phyloP scores from a whole-genome alignment of 805 yeast genomes.

The Sugiyamaella chiloensis region DNA sequence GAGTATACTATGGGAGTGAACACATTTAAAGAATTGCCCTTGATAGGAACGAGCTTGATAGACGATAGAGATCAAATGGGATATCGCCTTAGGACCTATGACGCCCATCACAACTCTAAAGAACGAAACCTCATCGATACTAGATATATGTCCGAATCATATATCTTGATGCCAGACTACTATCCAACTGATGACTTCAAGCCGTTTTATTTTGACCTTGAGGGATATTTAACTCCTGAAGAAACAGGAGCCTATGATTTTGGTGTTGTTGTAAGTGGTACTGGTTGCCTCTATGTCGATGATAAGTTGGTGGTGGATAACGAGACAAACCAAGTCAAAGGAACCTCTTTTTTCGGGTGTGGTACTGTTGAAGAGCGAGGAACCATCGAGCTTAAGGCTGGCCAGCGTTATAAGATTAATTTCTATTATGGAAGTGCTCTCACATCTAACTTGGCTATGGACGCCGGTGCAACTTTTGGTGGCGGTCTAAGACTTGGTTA shows the following conservation, averaged over 20 bases:
- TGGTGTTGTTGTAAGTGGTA: slow-evolving; percentile 52
- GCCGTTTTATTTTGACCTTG: slow-evolving; percentile 43
- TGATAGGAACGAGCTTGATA: slow-evolving; percentile 28
- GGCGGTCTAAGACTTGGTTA: slow-evolving; percentile 39
- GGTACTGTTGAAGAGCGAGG: slow-evolving; percentile 54
- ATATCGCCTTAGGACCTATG: slow-evolving; percentile 9
- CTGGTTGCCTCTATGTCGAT: slow-evolving; percentile 53
- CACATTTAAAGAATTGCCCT: slow-evolving; percentile 37
- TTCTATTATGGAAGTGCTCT: slow-evolving; percentile 52
- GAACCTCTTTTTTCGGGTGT: slow-evolving; percentile 49
- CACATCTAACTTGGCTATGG: slow-evolving; percentile 31
- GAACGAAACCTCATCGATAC: slow-evolving; percentile 18
- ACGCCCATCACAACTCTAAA: slow-evolving; percentile 3
- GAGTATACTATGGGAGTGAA: slow-evolving; percentile 38
- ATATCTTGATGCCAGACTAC: slow-evolving; percentile 21
- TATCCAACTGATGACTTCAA: slow-evolving; percentile 8
- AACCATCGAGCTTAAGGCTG: slow-evolving; percentile 40
- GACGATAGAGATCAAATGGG: slow-evolving; percentile 18
- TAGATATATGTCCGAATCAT: slow-evolving; percentile 10
- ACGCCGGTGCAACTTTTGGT: slow-evolving; percentile 30
- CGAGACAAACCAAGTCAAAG: slow-evolving; percentile 48
- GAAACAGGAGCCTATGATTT: slow-evolving; percentile 48
- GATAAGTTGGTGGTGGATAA: slow-evolving; percentile 55
- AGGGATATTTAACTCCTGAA: slow-evolving; percentile 46
- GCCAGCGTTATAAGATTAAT: slow-evolving; percentile 43